Evolutionary conservation across 805 yeast species (phyloP).

Genomic region (Blastobotrys peoriensis): DNA sequence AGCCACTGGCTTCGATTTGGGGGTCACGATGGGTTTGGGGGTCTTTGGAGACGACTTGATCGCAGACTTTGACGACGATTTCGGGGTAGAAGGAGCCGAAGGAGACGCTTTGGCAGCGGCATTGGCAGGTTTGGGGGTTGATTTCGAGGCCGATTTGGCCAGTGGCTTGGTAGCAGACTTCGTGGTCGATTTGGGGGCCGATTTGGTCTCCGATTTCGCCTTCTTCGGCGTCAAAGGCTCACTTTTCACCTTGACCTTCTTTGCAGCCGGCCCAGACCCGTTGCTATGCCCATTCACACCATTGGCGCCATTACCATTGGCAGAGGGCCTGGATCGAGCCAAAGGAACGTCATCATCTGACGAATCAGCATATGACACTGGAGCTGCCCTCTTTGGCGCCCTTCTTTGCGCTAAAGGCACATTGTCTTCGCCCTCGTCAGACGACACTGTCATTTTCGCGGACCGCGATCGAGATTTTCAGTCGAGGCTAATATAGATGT

Average conservation of each 20-base stretch:
- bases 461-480: too few species aligned
- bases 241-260: constrained; percentile 9
- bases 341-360: constrained; percentile 5
- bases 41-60: not conserved
- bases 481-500: too few species aligned
- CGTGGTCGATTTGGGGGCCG: too few species aligned
- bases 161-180: too few species aligned
- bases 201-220: not conserved
- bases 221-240: not conserved
- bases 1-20: constrained; percentile 3
- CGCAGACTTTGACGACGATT: constrained; percentile 4
- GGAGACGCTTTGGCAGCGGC: too few species aligned
- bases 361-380: not conserved
- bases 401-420: constrained; percentile 8
- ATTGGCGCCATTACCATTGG: not conserved
- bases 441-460: too few species aligned
- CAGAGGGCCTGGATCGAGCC: not conserved
- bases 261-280: constrained; percentile 4
- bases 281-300: not conserved
- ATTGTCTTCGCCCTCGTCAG: constrained; percentile 8
- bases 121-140: too few species aligned
- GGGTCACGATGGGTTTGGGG: constrained; percentile 3
- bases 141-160: too few species aligned
- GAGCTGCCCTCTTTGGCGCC: constrained; percentile 1
- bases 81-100: too few species aligned